Conservation (phyloP, 78 protist genomes). For the Paratrimastix pyriformis region DNA sequence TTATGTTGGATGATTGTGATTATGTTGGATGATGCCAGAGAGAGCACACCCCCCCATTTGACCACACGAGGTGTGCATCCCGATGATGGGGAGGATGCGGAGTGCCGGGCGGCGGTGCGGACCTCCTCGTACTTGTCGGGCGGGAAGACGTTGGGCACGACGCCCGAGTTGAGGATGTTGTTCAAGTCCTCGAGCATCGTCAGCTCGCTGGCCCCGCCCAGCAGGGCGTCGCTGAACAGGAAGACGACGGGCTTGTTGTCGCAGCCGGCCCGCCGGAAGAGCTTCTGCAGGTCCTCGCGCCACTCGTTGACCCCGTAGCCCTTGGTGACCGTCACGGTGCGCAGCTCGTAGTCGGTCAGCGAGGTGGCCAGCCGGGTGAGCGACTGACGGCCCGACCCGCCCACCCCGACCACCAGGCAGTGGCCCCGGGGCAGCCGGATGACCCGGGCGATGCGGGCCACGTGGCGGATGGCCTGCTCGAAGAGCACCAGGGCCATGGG, state of each 20-base stretch:
- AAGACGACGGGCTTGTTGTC: slow-evolving; percentile 2
- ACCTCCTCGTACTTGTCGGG: slow-evolving; percentile 50
- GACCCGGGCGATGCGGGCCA: slow-evolving; percentile 30
- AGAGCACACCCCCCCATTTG: too few relatives aligned
- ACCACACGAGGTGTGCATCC: slow-evolving; percentile 10
- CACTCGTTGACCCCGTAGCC: slow-evolving; percentile 15
- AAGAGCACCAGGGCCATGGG: slow-evolving; percentile 50
- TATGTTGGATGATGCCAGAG: too few relatives aligned
- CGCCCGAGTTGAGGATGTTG: slow-evolving; percentile 51
- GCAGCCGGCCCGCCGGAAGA: neutral
- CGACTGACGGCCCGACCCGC: slow-evolving; percentile 60
- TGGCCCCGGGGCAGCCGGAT: slow-evolving; percentile 49
- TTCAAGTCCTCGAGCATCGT: slow-evolving; percentile 22
- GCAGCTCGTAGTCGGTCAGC: slow-evolving; percentile 21
- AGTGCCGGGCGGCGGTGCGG: too few relatives aligned
- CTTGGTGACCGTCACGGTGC: neutral
- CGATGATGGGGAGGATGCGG: neutral
- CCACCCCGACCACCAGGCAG: slow-evolving; percentile 65
- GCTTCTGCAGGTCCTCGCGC: neutral
- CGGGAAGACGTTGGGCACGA: slow-evolving; percentile 70
- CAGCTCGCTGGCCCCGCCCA: neutral
- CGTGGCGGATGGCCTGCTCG: slow-evolving; percentile 28
- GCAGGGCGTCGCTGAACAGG: slow-evolving; percentile 21
- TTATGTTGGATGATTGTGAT: too few relatives aligned
- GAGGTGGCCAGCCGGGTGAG: slow-evolving; percentile 57